phyloP scores from a whole-genome alignment of 106 monocot species.

The Agapanthus africanus region DNA sequence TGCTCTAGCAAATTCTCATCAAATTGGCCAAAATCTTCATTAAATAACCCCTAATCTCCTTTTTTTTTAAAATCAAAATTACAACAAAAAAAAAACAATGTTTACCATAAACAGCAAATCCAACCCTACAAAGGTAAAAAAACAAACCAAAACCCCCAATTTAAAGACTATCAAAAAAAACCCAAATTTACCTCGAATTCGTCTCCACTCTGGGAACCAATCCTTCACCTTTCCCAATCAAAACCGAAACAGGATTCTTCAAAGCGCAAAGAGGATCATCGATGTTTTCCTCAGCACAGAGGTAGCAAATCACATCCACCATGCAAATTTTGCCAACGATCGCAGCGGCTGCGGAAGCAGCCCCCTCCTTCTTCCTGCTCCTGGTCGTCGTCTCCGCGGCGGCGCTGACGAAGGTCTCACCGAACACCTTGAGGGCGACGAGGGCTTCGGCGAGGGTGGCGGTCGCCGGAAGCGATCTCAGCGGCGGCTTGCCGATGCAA shows the following conservation, averaged over 20 bases:
- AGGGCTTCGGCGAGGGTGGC: constrained; percentile 71
- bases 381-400: constrained; percentile 10
- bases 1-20: neutral
- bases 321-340: constrained; percentile 42
- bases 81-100: neutral
- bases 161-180: too few relatives aligned
- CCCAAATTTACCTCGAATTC: constrained; percentile 64
- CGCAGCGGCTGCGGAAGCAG: too few relatives aligned
- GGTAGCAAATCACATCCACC: constrained; percentile 68
- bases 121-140: too few relatives aligned
- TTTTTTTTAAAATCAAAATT: neutral
- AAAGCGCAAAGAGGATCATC: constrained; percentile 25
- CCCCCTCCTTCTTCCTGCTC: neutral
- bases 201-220: constrained; percentile 33
- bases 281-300: constrained; percentile 37
- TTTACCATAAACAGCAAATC: neutral
- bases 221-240: constrained; percentile 18
- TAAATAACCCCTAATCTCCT: neutral
- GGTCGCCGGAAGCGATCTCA: constrained; percentile 40
- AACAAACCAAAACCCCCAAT: too few relatives aligned
- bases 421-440: constrained; percentile 33
- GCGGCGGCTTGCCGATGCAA: constrained; percentile 88
- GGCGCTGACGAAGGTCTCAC: constrained; percentile 31
- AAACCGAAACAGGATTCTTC: constrained; percentile 34
- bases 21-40: neutral